Base-by-base conservation (phyloP, 2,329 filamentous ascomycete species). In the Cladorrhinum sp. region DNA sequence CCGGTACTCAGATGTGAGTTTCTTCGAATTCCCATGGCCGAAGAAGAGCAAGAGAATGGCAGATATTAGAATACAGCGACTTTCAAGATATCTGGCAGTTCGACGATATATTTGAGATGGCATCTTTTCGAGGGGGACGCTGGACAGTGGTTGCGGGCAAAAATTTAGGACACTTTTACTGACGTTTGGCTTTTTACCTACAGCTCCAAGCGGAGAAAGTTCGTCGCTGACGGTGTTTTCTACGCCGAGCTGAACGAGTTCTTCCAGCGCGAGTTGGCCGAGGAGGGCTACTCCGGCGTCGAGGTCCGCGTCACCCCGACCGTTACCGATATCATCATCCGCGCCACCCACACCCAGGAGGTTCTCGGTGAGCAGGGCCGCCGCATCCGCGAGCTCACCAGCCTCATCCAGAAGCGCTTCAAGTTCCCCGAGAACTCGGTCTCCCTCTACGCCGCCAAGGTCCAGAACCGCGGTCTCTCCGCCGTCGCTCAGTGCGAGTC, bases 181-280 rank as follows among this genome's bases (percentile, higher is more conserved):
- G 62, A 69, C 60, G 7, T 58, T 57, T 55, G 63, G 63, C 48
- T 62, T 58, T 59, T 53, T 52, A 42, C 62, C 60, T 66, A 70
- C 77, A 93, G 90, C 81, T 93, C 90, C 80, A 94, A 94, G 89
- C 83, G 89, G 82, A 91, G 90, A 87, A 94, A 94, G 88, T 94
- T 93, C 85, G 89, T 94, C 79, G 91, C 90, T 73, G 95, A 99
- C 83, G 95, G 95, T 89, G 95, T 99, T 77, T 99, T 99, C 91
- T 99, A 97, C 83, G 95, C 95, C 86, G 95, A 99, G 85, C 86
- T 99, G 82, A 99, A 99, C 90, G 95, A 99, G 86, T 99, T 99
- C 90, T 99, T 99, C 92, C 95, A 98, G 88, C 94, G 95, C 82
- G 95, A 99, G 85, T 87, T 99, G 79, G 95, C 95, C 79, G 95